Evolutionary conservation across 2,329 filamentous ascomycete species (phyloP), one percentile per base, ranked within the genome.

Genomic region (Pyrenochaeta sp.): DNA sequence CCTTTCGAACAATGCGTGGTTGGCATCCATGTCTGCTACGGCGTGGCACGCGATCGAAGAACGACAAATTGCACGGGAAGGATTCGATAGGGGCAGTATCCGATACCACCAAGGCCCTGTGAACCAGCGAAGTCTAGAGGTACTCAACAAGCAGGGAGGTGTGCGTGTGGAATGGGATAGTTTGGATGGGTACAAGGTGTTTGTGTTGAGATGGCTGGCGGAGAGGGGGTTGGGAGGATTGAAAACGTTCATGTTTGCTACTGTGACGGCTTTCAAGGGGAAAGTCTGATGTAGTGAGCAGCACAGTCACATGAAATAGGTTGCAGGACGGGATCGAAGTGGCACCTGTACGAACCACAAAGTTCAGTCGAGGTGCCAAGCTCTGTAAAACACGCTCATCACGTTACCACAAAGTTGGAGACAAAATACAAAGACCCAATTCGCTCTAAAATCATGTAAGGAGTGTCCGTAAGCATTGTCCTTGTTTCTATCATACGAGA

Each of bases 171-270:
- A 76, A 10, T 95, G 88, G 87, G 83, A 86, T 58, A 84, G 88
- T 35, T 91, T 87, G 83, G 80, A 85, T 57, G 84, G 88, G 41
- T 96, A 91, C 67, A 80, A 88, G 44, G 75, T 90, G 5, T 81
- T 83, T n/a, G 85, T 93, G 50, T 72, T 96, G 43, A 77, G 79
- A 35, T 83, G 85, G 71, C 70, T 95, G 49, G 85, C 87, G 45
- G 74, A 72, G 5, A 80, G 79, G 39, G 87, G 87, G 0, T 77
- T 88, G 31, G 72, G 69, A 8, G 90, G 90, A 0, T 77, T 93
- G 20, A 80, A 81, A 11, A 79, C 86, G 51, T 72, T 95, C 60
- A 86, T 95, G 79, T 88, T 88, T 68, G 89, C 85, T 58, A 92
- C 89, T 1, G 90, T 94, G 82, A 90, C 87, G 65, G 83, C 86